A percentile compares a stretch with the other conserved stretches of the same genome.
These are phyloP conservation scores for Candida pseudocylindracea DNA, from an alignment of 1,139 yeast species.

Conservation along the genomic window DNA sequence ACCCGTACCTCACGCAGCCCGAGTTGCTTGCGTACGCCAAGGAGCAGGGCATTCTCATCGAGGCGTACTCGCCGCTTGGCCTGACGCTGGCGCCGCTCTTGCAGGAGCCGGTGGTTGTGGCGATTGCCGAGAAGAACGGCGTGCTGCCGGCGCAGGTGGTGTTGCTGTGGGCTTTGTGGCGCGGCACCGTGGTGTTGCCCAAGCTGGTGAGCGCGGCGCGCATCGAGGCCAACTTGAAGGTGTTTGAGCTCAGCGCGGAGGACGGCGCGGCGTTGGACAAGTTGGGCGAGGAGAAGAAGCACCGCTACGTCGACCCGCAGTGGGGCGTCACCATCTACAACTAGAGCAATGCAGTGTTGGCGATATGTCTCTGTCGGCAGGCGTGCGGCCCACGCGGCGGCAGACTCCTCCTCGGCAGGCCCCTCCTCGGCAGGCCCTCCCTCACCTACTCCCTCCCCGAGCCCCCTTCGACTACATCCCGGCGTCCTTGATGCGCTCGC, in stretches of 20 bases:
- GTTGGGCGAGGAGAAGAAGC: constrained; percentile 13
- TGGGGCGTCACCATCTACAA: constrained; percentile 1
- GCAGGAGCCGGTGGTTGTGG: constrained; percentile 20
- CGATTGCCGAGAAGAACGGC: constrained; percentile 30
- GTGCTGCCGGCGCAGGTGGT: constrained; percentile 39
- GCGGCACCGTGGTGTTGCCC: constrained; percentile 53
- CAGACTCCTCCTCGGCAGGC: too few species aligned
- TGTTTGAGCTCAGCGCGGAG: constrained; percentile 22
- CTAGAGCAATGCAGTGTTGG: neutral
- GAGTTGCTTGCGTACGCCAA: constrained; percentile 34
- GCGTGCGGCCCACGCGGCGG: too few species aligned
- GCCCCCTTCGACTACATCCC: neutral
- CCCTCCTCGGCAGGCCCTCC: too few species aligned
- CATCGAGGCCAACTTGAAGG: constrained; percentile 31
- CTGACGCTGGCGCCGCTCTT: constrained; percentile 44
- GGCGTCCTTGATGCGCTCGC: neutral
- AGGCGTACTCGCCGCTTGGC: constrained; percentile 72
- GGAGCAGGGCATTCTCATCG: constrained; percentile 30
- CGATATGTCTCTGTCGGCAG: too few species aligned
- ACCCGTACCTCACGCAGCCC: constrained; percentile 57
- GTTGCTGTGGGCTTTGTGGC: constrained; percentile 50
- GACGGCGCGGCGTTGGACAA: constrained; percentile 23
- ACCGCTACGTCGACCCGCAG: constrained; percentile 1
- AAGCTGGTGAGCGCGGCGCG: constrained; percentile 44
- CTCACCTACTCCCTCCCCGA: too few species aligned